Evolutionary conservation across 352 stramenopile species (phyloP), one percentile per base, ranked within the genome.

Genomic region (Phytopythium chamaehyphon): DNA sequence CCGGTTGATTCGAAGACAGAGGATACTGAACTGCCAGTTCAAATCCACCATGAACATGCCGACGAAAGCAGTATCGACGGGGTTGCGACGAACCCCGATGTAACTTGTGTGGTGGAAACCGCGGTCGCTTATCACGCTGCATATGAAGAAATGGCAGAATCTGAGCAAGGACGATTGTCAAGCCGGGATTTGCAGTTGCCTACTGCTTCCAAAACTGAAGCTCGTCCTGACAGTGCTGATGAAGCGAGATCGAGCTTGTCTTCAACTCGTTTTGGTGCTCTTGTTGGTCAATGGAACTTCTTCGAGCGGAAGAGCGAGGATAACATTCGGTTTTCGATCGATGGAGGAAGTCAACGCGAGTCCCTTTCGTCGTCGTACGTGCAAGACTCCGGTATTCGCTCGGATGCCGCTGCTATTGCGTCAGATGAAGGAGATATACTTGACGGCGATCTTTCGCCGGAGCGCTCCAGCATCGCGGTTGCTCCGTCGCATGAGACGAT

Each of bases 291-390:
- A n/a, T 50, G 44, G 44, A 26, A 50, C 44, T 39, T 50, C 3
- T 50, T 38, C 14, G 44, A 31, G 16, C 44, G 44, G 16, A 39
- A 31, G 37, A 50, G 44, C n/a, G 44, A 50, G 9, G 44, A 50
- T 38, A 28, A 24, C 1, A 4, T 50, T 9, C 16, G 44, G 9
- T 50, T 50, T 9, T 50, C 44, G 2, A 3, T 50, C 2, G 44
- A 50, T 18, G 44, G 44, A 18, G 44, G 44, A 3, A 50, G 44
- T 10, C 44, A 50, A 24, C 44, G 44, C 16, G 44, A 15, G 2
- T 50, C 44, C 1, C 2, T 50, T 9, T 39, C 44, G 44, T 50
- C 44, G 44, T 26, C 24, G 44, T 39, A 50, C 26, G 1, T 50
- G 4, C 44, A 50, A 10, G 44, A 50, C 6, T n/a, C 24, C 2